Percentiles rank a stretch among this genome's conserved stretches.
Evolutionary conservation across 768 basidiomycete species (phyloP).

Genomic region (Amanita subjunquillea): DNA sequence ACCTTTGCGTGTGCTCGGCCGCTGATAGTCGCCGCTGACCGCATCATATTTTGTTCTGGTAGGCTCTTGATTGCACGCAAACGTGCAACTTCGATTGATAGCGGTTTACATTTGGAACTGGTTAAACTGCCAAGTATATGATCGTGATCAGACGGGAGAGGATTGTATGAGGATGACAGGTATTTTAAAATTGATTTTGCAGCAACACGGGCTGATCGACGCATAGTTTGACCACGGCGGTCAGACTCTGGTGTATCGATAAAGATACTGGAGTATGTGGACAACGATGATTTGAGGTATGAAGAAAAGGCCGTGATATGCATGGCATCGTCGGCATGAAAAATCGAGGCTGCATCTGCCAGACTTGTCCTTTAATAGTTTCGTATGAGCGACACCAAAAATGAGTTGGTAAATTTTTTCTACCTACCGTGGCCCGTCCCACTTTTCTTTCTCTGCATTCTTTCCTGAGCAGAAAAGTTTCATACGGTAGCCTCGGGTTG

Average conservation of each 20-base stretch:
- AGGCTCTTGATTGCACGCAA: constrained; percentile 73
- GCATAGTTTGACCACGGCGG: constrained; percentile 13
- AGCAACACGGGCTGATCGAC: constrained; percentile 24
- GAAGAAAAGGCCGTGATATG: constrained; percentile 45
- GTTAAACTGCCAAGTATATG: constrained; percentile 44
- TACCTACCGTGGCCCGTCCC: constrained; percentile 75
- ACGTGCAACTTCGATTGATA: constrained; percentile 61
- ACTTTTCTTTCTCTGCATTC: constrained; percentile 70
- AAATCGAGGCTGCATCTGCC: constrained; percentile 51
- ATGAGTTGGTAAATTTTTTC: not conserved
- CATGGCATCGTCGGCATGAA: constrained; percentile 69
- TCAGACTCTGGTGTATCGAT: constrained; percentile 33
- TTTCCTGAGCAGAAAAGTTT: constrained; percentile 73
- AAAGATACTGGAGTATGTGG: constrained; percentile 38
- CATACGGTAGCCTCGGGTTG: constrained; percentile 75
- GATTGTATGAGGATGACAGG: constrained; percentile 19
- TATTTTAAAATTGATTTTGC: constrained; percentile 50
- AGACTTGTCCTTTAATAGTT: constrained; percentile 44
- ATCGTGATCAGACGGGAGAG: constrained; percentile 38
- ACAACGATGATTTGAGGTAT: constrained; percentile 46
- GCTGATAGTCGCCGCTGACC: constrained; percentile 80
- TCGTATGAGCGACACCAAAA: not conserved
- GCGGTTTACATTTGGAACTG: constrained; percentile 30
- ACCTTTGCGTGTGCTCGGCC: constrained; percentile 79
- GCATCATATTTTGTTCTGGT: constrained; percentile 73